Percentiles rank a stretch among this genome's conserved stretches.
These are phyloP conservation scores for Tephrocybe sp. DNA, from an alignment of 768 basidiomycete species.

Conservation along the genomic window DNA sequence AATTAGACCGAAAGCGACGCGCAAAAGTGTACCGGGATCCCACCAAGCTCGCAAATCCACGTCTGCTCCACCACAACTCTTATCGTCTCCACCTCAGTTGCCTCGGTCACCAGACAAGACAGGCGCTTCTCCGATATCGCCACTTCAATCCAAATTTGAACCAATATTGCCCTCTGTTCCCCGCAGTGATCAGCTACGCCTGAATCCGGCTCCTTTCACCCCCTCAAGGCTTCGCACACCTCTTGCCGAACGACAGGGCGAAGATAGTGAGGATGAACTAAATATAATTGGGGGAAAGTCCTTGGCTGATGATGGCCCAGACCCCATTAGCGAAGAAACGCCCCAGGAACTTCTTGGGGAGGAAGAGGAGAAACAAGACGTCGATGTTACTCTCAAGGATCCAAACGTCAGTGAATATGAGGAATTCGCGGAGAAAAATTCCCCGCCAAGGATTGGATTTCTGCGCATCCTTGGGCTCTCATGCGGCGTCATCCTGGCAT, in stretches of 20 bases:
- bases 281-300: slow-evolving; percentile 12
- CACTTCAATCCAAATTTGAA: slow-evolving; percentile 55
- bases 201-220: slow-evolving; percentile 14
- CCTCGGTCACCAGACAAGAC: slow-evolving; percentile 21
- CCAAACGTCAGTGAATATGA: slow-evolving; percentile 1
- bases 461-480: too few species aligned
- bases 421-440: slow-evolving; percentile 34
- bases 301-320: slow-evolving; percentile 2
- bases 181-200: slow-evolving; percentile 25
- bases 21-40: slow-evolving; percentile 32
- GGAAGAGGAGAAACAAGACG: slow-evolving; percentile 11
- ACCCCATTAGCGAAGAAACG: slow-evolving; percentile 1
- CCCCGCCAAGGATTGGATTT: slow-evolving; percentile 11
- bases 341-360: slow-evolving; percentile 8
- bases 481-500: slow-evolving; percentile 18
- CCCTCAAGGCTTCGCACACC: slow-evolving; percentile 1
- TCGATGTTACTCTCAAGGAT: slow-evolving; percentile 13
- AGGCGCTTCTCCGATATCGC: slow-evolving; percentile 28
- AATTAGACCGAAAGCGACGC: slow-evolving; percentile 35
- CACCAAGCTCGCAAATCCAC: slow-evolving; percentile 66
- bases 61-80: slow-evolving; percentile 64
- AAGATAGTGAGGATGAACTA: slow-evolving; percentile 26
- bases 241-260: slow-evolving; percentile 14
- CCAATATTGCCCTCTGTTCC: slow-evolving; percentile 42
- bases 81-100: slow-evolving; percentile 38